Evolutionary conservation across 2,329 filamentous ascomycete genomes (phyloP).

Genomic region (Chlorencoelia australis): DNA sequence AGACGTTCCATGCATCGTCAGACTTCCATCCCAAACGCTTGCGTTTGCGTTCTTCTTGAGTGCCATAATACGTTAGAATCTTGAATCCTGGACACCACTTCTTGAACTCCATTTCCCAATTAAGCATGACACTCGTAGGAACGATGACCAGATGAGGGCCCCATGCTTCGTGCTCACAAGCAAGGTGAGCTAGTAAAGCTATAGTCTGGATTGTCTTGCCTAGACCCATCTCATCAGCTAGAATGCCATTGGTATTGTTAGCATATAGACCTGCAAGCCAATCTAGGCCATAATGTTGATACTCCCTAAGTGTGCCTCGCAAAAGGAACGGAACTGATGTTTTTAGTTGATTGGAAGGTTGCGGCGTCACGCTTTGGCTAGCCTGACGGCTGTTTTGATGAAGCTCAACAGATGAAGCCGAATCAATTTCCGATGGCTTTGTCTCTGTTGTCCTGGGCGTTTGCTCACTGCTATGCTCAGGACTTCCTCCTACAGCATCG

Average conservation of each 20-base stretch:
- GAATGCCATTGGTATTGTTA: conserved; percentile 87
- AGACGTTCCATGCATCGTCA: conserved; percentile 90
- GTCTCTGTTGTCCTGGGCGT: conserved; percentile 29
- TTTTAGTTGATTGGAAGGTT: conserved; percentile 35
- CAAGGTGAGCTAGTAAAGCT: conserved; percentile 81
- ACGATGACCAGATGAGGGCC: conserved; percentile 93
- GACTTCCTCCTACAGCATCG: conserved; percentile 22
- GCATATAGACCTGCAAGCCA: conserved; percentile 92
- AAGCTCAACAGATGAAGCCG: conserved; percentile 27
- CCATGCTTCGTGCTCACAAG: conserved; percentile 85
- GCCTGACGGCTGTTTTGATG: conserved; percentile 22
- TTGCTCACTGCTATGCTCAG: conserved; percentile 28
- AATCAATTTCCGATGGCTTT: conserved; percentile 26
- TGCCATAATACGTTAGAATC: conserved; percentile 93
- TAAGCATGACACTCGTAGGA: conserved; percentile 95
- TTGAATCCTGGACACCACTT: conserved; percentile 98
- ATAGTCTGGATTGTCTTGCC: conserved; percentile 99
- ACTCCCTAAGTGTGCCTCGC: conserved; percentile 82
- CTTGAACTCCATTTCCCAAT: conserved; percentile 99
- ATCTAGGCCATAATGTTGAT: conserved; percentile 93
- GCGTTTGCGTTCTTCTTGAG: conserved; percentile 79
- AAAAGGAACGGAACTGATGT: conserved; percentile 74
- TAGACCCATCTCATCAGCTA: conserved; percentile 97
- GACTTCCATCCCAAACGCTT: conserved; percentile 93
- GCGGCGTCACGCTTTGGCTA: conserved; percentile 31